Evolutionary conservation across 345 rosid genomes (phyloP), one percentile per base, ranked within the genome.

Genomic region (Populus davidiana): DNA sequence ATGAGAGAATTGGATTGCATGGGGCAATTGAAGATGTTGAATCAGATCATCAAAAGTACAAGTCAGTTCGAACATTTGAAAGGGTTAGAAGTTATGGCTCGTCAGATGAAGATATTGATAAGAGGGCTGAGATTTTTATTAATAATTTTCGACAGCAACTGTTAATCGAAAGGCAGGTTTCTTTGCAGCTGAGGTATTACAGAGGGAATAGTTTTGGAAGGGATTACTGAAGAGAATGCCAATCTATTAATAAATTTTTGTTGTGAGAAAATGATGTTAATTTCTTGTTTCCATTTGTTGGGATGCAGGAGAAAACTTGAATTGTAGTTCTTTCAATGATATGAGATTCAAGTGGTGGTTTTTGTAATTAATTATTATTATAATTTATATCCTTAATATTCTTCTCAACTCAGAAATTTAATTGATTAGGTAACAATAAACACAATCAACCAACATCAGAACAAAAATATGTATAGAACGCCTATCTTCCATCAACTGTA

Each of bases 71-170:
- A 36, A 21, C 72, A 18, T 31, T 77, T 27, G 8, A 43, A 35
- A 36, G 75, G 76, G 76, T 44, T 14, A 70, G 31, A 23, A 80
- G 79, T 39, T 36, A 44, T 69, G 49, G 21, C 6, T 33, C 44
- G n/a, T 52, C 81, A 21, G 82, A 79, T 8, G 86, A 83, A 27
- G 91, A 86, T 76, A 43, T 84, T 23, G 86, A 88, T 67, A 39
- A 36, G 74, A 72, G 79, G 61, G 87, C 87, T 5, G 91, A 84
- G 35, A 31, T 80, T 67, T 88, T 88, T 52, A 86, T 88, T 21
- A 10, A 81, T 10, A 88, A 82, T 33, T 88, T 86, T 71, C 85
- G 84, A 50, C 87, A 80, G 14, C 85, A 29, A n/a, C 88, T 85
- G 75, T 49, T 67, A 78, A 68, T 79, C 14, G 88, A 88, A 49